phyloP scores from a whole-genome alignment of 805 yeast genomes.

The Blastobotrys peoriensis region DNA sequence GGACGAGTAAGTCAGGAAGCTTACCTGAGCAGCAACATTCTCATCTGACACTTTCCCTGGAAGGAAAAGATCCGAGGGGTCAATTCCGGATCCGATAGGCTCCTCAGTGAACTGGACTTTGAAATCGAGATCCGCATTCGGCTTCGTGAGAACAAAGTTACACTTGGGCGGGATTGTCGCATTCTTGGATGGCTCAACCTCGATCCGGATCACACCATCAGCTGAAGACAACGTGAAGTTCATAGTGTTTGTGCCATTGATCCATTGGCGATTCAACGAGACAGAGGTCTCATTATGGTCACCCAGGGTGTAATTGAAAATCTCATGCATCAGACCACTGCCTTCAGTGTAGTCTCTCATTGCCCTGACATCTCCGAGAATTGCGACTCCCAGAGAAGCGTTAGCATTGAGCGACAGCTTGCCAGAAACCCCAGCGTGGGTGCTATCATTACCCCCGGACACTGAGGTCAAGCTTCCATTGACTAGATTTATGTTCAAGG shows the following conservation, averaged over 20 bases:
- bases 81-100: slow-evolving; percentile 7
- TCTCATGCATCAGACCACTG: slow-evolving; percentile 8
- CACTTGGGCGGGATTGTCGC: slow-evolving; percentile 5
- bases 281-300: slow-evolving; percentile 3
- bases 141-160: neutral
- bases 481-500: neutral
- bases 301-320: slow-evolving; percentile 9
- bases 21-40: slow-evolving; percentile 6
- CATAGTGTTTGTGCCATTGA: slow-evolving; percentile 8
- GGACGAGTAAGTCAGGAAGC: slow-evolving; percentile 4
- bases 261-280: slow-evolving; percentile 5
- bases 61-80: slow-evolving; percentile 1
- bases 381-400: slow-evolving; percentile 7
- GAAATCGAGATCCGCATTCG: slow-evolving; percentile 3
- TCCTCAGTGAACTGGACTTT: slow-evolving; percentile 8
- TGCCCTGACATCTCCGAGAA: slow-evolving; percentile 6
- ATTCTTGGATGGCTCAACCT: slow-evolving; percentile 2
- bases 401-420: neutral
- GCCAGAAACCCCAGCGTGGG: slow-evolving; percentile 5
- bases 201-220: neutral
- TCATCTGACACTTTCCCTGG: neutral
- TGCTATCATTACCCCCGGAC: slow-evolving; percentile 1
- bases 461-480: slow-evolving; percentile 2
- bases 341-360: slow-evolving; percentile 10
- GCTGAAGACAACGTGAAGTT: slow-evolving; percentile 6